Conservation (phyloP, 2,329 filamentous ascomycete species). For the Ophiostoma sp. region DNA sequence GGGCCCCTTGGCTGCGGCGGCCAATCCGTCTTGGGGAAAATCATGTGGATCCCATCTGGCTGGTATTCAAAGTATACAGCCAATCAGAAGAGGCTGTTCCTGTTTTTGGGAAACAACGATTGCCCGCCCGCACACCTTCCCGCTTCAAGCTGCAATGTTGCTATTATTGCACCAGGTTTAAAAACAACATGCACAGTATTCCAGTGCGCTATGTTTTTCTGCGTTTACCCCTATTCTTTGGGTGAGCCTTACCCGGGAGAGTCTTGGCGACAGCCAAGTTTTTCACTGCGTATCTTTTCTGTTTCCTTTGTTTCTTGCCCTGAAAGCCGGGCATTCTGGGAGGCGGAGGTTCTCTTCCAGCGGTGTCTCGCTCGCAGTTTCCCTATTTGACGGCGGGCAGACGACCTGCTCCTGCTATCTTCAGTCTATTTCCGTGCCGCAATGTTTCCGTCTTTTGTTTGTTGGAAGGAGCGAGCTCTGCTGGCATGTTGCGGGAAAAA, state of each 20-base stretch:
- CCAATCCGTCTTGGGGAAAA: slow-evolving; percentile 22
- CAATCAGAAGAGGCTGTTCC: not conserved
- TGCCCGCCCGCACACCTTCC: slow-evolving; percentile 15
- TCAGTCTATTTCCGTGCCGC: slow-evolving; percentile 3
- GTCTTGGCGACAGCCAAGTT: not conserved
- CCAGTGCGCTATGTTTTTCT: not conserved
- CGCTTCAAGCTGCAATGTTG: slow-evolving; percentile 13
- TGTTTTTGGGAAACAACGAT: slow-evolving; percentile 22
- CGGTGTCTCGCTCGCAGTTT: slow-evolving; percentile 11
- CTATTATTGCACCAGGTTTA: slow-evolving; percentile 13
- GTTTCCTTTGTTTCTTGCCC: not conserved
- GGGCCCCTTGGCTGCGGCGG: slow-evolving; percentile 11
- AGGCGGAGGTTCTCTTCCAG: not conserved
- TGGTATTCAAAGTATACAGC: slow-evolving; percentile 20
- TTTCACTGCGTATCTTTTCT: not conserved
- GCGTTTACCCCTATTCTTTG: not conserved
- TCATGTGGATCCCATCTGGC: not conserved
- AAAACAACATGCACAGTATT: not conserved
- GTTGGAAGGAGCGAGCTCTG: not conserved
- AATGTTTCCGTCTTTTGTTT: not conserved
- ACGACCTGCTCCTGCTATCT: not conserved
- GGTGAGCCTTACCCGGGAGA: not conserved
- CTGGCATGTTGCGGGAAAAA: slow-evolving; percentile 7
- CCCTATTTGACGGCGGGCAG: not conserved
- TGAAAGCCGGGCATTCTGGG: not conserved